Percentiles rank a stretch among this genome's conserved stretches.
Evolutionary conservation across 2,329 filamentous ascomycete genomes (phyloP).

Genomic region (Exophiala aquamarina): DNA sequence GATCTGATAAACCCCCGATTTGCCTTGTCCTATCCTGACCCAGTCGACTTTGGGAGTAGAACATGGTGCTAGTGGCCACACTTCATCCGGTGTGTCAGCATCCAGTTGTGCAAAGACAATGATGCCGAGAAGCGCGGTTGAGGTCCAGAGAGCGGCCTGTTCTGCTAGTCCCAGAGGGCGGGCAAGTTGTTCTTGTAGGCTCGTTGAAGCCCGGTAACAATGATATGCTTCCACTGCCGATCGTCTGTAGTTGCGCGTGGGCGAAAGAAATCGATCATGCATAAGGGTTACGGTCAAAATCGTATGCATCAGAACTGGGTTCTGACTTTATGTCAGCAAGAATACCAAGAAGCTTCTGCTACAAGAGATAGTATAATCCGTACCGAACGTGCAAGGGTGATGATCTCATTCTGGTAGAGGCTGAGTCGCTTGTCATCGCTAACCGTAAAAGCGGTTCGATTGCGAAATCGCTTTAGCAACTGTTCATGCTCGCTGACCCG

Average conservation of each 20-base stretch:
- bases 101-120: constrained; percentile 42
- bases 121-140: constrained; percentile 43
- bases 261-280: constrained; percentile 48
- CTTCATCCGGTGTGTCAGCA: constrained; percentile 39
- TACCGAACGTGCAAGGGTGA: neutral
- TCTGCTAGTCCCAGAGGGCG: constrained; percentile 36
- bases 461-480: neutral
- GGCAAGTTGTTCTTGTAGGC: constrained; percentile 11
- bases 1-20: constrained; percentile 53
- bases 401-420: constrained; percentile 9
- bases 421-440: neutral
- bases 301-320: constrained; percentile 55
- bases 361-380: neutral
- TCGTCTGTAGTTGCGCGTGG: too few species aligned
- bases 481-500: neutral
- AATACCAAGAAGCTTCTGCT: too few species aligned
- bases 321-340: constrained; percentile 30
- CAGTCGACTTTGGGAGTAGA: constrained; percentile 53
- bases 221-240: constrained; percentile 46
- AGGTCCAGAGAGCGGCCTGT: constrained; percentile 50
- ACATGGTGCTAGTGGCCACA: constrained; percentile 55
- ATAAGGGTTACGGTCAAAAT: constrained; percentile 54
- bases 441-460: neutral
- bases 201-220: constrained; percentile 30
- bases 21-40: constrained; percentile 57